phyloP scores from a whole-genome alignment of 2,329 filamentous ascomycete genomes.

The Daldinia sp. region DNA sequence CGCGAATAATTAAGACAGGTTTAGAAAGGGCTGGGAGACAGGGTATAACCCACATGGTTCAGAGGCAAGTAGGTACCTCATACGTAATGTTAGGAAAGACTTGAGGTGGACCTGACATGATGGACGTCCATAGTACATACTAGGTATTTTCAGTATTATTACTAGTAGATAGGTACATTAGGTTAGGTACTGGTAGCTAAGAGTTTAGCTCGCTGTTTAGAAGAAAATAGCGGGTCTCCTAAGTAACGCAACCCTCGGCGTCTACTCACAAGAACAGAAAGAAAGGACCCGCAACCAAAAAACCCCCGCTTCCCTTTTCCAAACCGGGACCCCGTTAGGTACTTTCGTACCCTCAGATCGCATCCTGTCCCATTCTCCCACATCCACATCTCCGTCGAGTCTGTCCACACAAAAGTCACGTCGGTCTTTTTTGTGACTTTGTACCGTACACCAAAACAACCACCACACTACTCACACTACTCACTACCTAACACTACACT shows the following conservation, averaged over 20 bases:
- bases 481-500: conserved; percentile 21
- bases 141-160: too few relatives aligned
- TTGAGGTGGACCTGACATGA: not conserved
- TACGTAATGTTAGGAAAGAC: not conserved
- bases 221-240: conserved; percentile 50
- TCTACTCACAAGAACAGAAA: conserved; percentile 31
- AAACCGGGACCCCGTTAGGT: conserved; percentile 23
- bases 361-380: conserved; percentile 33
- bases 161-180: not conserved
- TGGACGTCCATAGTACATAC: too few relatives aligned
- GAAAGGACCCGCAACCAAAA: conserved; percentile 38
- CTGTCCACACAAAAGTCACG: conserved; percentile 44
- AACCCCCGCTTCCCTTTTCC: conserved; percentile 41
- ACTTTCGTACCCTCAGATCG: conserved; percentile 37
- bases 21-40: not conserved
- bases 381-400: conserved; percentile 40
- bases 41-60: not conserved
- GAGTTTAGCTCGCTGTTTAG: not conserved
- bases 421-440: conserved; percentile 31
- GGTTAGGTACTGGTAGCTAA: not conserved
- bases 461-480: conserved; percentile 38
- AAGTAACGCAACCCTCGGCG: conserved; percentile 55
- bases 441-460: conserved; percentile 41
- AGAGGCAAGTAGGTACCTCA: not conserved
- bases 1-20: conserved; percentile 16